Conservation (phyloP, 495 filamentous ascomycete species). For the Penicillium bialowiezense region DNA sequence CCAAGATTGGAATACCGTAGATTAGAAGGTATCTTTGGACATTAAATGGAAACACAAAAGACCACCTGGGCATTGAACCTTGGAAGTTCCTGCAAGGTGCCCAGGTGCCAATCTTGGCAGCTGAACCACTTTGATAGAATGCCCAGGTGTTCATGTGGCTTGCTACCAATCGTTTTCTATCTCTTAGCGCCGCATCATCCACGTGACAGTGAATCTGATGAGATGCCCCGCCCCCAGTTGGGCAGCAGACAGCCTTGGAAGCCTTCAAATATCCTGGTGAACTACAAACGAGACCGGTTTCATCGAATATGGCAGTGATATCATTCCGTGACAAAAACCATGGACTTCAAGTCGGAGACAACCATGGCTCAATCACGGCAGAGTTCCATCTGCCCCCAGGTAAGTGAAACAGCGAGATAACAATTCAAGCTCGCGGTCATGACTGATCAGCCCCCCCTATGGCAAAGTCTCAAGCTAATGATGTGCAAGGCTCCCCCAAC, state of each 20-base stretch:
- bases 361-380: constrained; percentile 5
- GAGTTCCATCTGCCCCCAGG: constrained; percentile 7
- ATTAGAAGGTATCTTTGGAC: too few relatives aligned
- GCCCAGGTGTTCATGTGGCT: too few relatives aligned
- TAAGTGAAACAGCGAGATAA: not conserved
- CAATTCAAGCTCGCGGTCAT: not conserved
- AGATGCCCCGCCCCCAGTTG: not conserved
- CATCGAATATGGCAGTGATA: constrained; percentile 2
- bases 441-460: not conserved
- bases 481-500: too few relatives aligned
- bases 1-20: too few relatives aligned
- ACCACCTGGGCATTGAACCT: too few relatives aligned
- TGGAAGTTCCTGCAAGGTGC: too few relatives aligned
- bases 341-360: constrained; percentile 3
- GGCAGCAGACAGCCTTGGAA: not conserved
- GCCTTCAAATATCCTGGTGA: not conserved
- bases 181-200: not conserved
- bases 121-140: too few relatives aligned
- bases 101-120: too few relatives aligned
- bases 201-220: not conserved
- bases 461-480: too few relatives aligned
- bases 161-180: too few relatives aligned
- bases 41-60: too few relatives aligned
- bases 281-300: not conserved
- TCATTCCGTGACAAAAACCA: constrained; percentile 4